phyloP scores from a whole-genome alignment of 495 filamentous ascomycete genomes.

The Neurospora sp. region DNA sequence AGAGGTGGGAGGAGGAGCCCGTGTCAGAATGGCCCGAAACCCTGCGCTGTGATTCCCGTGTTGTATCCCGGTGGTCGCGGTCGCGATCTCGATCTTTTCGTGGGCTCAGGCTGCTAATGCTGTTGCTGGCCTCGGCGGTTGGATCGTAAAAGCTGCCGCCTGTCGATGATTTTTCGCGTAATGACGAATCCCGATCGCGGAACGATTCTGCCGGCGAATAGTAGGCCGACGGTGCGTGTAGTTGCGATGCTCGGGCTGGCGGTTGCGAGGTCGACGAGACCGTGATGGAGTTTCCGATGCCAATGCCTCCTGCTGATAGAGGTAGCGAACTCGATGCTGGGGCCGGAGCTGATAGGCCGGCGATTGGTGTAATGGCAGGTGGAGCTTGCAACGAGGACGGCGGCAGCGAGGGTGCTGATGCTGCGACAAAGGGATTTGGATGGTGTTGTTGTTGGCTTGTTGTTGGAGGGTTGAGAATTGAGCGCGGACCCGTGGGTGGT shows the following conservation, averaged over 20 bases:
- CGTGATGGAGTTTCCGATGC: not conserved
- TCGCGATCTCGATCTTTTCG: not conserved
- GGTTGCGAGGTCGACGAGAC: conserved; percentile 9
- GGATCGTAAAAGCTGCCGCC: conserved; percentile 46
- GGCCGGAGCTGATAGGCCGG: not conserved
- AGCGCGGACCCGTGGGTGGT: conserved; percentile 13
- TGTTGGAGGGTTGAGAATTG: conserved; percentile 17
- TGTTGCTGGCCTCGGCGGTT: conserved; percentile 37
- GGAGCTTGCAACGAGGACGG: conserved; percentile 20
- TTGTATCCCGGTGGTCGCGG: not conserved
- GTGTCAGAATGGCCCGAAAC: conserved; percentile 25
- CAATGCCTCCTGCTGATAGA: not conserved
- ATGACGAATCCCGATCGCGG: conserved; percentile 19
- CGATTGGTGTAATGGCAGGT: conserved; percentile 9
- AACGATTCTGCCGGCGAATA: conserved; percentile 13
- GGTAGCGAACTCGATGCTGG: conserved; percentile 1
- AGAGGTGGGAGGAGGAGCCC: conserved; percentile 8
- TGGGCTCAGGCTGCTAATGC: conserved; percentile 7
- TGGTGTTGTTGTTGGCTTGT: not conserved
- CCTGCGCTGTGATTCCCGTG: conserved; percentile 17
- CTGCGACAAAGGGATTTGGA: conserved; percentile 17
- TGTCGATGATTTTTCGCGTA: conserved; percentile 31
- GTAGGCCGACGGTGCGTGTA: conserved; percentile 25
- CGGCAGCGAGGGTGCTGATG: conserved; percentile 12
- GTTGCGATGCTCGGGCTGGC: conserved; percentile 15